Evolutionary conservation across 1,284 basidiomycete genomes (phyloP), one percentile per base, ranked within the genome.

Genomic region (Ceratobasidium sp.): DNA sequence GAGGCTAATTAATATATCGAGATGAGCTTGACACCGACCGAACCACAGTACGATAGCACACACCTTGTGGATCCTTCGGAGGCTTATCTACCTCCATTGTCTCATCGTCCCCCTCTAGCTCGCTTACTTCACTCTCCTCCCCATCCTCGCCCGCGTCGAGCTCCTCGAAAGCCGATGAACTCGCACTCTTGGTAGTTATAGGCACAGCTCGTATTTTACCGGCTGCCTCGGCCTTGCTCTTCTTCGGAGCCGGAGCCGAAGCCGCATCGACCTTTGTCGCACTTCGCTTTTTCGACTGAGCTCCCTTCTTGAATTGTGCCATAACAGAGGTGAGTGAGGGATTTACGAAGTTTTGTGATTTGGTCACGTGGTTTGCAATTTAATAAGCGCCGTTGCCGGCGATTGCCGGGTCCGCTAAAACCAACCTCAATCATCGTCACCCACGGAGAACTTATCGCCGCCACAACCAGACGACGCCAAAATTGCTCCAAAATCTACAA

Each of bases 1-100:
- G 87, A 82, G 77, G 86, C 90, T 92, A 51, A 19, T 17, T 7
- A 29, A 22, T 36, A 22, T 44, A 31, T 27, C 2, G 9, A 24
- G 57, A n/a, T 19, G 5, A 62, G 44, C 22, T 22, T 41, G 17
- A 27, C 11, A 4, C 36, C 11, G 11, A 41, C 36, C 11, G 36
- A 41, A 41, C 36, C 36, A 41, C 36, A 11, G 11, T 41, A 41
- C 6, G 11, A 41, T 41, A 29, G 27, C 9, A 33, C 69, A 29
- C 33, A 72, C 69, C 69, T 60, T 72, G 69, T 9, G 69, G 69
- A 24, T 72, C 69, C 44, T 72, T 72, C 15, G 44, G 33, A 14
- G 54, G 66, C 33, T 60, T 47, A 33, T 41, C 54, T 27, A 62
- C 33, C 5, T 33, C 69, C 45, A 36, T 56, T 4, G 60, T 33